phyloP scores from a whole-genome alignment of 768 basidiomycete species.

The Termitomyces heimii region DNA sequence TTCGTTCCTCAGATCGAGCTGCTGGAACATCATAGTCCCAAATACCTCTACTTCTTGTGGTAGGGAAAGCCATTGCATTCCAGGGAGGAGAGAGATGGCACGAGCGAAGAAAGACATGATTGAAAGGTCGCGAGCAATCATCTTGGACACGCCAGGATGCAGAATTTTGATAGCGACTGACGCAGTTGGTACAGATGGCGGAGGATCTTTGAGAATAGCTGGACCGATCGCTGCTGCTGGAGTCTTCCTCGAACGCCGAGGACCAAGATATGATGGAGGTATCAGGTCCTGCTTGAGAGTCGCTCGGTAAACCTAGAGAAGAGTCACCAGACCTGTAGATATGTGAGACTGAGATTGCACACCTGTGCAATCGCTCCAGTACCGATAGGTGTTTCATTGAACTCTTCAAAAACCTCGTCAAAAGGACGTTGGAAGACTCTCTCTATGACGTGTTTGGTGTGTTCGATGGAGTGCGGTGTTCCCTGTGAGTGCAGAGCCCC shows the following conservation, averaged over 20 bases:
- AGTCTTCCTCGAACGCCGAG: conserved; percentile 53
- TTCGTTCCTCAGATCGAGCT: conserved; percentile 87
- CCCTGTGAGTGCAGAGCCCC: conserved; percentile 87
- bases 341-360: conserved; percentile 6
- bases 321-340: not conserved
- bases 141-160: conserved; percentile 80
- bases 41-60: conserved; percentile 95
- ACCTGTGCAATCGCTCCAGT: conserved; percentile 97
- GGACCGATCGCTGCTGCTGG: conserved; percentile 41
- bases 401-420: conserved; percentile 85
- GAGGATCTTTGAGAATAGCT: conserved; percentile 58
- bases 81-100: conserved; percentile 72
- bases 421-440: conserved; percentile 79
- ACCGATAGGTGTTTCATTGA: conserved; percentile 86
- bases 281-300: conserved; percentile 79
- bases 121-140: conserved; percentile 82
- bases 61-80: conserved; percentile 94
- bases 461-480: conserved; percentile 68
- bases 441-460: conserved; percentile 82
- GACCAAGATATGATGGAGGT: conserved; percentile 77
- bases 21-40: conserved; percentile 93
- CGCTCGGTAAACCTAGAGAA: conserved; percentile 76
- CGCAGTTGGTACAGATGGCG: conserved; percentile 71
- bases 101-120: conserved; percentile 95
- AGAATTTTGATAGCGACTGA: conserved; percentile 95